Percentiles rank a stretch among this genome's conserved stretches.
phyloP scores from a whole-genome alignment of 2,329 filamentous ascomycete genomes.

The Verruconis gallopava region DNA sequence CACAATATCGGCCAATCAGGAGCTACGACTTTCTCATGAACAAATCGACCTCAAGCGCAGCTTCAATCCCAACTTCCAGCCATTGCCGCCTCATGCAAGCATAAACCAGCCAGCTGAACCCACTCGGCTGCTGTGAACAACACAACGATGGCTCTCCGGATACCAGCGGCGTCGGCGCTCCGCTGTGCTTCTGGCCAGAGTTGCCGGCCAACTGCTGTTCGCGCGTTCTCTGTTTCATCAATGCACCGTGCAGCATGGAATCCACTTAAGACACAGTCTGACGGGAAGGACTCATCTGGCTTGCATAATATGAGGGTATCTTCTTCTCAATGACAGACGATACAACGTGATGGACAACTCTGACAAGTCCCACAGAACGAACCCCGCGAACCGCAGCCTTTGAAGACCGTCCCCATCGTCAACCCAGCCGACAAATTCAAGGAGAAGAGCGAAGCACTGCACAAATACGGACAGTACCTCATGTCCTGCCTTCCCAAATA shows the following conservation, averaged over 20 bases:
- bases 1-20: too few species aligned
- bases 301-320: constrained; percentile 34
- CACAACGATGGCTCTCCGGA: background rate
- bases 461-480: constrained; percentile 91
- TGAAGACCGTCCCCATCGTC: constrained; percentile 64
- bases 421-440: constrained; percentile 91
- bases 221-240: constrained; percentile 27
- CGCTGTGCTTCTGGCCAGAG: background rate
- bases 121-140: background rate
- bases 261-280: constrained; percentile 29
- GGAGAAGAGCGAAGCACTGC: constrained; percentile 73
- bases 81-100: background rate
- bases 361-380: constrained; percentile 35
- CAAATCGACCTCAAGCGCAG: background rate
- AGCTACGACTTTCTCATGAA: background rate
- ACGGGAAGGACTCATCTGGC: constrained; percentile 27
- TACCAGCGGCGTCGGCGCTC: background rate
- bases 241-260: background rate
- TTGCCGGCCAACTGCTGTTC: constrained; percentile 17
- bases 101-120: background rate
- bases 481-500: constrained; percentile 97
- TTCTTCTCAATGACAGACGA: background rate
- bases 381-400: constrained; percentile 29
- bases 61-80: background rate
- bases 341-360: constrained; percentile 14